Evolutionary conservation across 371 early-diverging fungal genomes (phyloP), one percentile per base, ranked within the genome.

Genomic region (Mortierella sp.): DNA sequence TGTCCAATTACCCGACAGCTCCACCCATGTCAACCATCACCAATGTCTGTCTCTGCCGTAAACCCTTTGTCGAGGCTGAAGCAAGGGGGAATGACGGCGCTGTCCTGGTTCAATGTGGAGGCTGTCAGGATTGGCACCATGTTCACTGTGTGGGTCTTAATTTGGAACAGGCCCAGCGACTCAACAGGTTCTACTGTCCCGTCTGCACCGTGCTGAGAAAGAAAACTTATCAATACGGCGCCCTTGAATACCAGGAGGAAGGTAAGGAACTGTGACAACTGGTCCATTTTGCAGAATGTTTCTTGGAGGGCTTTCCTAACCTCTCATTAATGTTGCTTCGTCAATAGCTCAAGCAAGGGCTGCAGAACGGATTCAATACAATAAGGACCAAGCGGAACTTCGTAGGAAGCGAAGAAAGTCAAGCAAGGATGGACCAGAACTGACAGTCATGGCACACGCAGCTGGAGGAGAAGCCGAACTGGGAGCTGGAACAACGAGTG

Each of bases 91-190:
- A 76, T 77, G 89, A 45, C 50, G 81, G 52, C 45, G 75, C 68
- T 24, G 81, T 72, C 74, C 92, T 92, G 84, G 83, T 95, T 6
- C 88, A 88, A 42, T 95, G 95, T 78, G 94, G 94, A 70, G 50
- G 76, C 28, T 95, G 95, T 72, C 80, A 83, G 19, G 93, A 91
- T 26, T 92, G 91, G 91, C 92, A 89, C 83, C 95, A 95, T 76
- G 74, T 89, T 2, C 73, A 63, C 1, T 95, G 95, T 75, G 90
- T 91, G 72, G 84, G 84, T 31, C 28, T 90, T 44, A 72, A 78
- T 9, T 58, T 85, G 34, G 87, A 77, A 47, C 76, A 75, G 13
- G 88, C 88, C 21, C 80, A 75, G 28, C 77, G 65, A 57, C 75
- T 86, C 44, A 77, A 52, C 70, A 79, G 74, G 71, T 86, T 78